Percentiles rank a stretch among this genome's conserved stretches.
phyloP scores from a whole-genome alignment of 2,329 filamentous ascomycete genomes.

The Fusarium verticillioides region DNA sequence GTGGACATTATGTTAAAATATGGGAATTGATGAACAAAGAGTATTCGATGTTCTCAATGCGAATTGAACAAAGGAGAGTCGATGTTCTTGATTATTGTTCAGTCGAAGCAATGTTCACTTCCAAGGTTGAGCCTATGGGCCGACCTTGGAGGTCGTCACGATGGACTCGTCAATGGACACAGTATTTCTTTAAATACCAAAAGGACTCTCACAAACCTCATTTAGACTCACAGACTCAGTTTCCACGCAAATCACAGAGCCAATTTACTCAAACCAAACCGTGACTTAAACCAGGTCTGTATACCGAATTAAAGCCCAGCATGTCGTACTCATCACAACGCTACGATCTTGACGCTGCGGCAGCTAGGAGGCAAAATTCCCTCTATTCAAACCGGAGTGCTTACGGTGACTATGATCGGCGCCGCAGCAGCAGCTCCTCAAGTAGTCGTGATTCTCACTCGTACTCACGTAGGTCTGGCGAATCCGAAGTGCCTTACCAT shows the following conservation, averaged over 20 bases:
- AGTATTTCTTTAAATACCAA: background rate
- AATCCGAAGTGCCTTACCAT: background rate
- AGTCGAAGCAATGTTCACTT: background rate
- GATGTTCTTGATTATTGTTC: background rate
- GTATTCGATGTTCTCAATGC: background rate
- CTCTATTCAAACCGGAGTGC: background rate
- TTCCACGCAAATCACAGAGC: background rate
- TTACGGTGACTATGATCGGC: background rate
- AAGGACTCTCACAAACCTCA: background rate
- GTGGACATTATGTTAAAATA: background rate
- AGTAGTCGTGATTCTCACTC: background rate
- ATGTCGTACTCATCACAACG: conserved; percentile 30
- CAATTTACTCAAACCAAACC: background rate
- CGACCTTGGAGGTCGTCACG: background rate
- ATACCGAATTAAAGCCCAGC: background rate
- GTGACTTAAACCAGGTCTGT: conserved; percentile 4
- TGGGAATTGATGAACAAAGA: background rate
- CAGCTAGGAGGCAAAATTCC: conserved; percentile 3
- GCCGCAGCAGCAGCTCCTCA: background rate
- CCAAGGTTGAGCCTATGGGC: background rate
- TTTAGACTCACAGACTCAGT: background rate
- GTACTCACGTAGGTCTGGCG: background rate
- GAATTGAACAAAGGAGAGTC: background rate
- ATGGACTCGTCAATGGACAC: background rate
- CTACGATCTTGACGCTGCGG: conserved; percentile 7